A percentile compares a stretch with the other conserved stretches of the same genome.
Conservation (phyloP, 2,329 filamentous ascomycete genomes). For the Cercospora sp. region DNA sequence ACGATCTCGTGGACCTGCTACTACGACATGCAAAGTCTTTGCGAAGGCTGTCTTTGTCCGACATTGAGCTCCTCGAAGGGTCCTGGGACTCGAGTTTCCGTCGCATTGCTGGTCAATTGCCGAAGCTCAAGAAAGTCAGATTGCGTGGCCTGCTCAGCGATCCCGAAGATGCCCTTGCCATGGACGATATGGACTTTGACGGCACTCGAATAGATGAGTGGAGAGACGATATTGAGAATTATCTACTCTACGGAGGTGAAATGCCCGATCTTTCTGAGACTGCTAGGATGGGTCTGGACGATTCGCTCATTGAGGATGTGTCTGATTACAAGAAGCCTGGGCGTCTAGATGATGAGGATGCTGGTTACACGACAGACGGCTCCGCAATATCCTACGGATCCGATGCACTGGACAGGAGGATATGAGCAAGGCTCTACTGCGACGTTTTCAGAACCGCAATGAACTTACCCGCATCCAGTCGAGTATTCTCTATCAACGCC, state of each 20-base stretch:
- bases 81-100: not conserved
- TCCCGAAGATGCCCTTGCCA: not conserved
- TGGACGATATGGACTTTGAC: not conserved
- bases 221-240: not conserved
- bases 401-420: slow-evolving; percentile 2
- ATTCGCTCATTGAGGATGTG: not conserved
- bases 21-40: slow-evolving; percentile 11
- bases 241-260: not conserved
- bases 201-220: not conserved
- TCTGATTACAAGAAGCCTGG: not conserved
- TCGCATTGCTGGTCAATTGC: slow-evolving; percentile 8
- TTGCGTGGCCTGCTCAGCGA: not conserved
- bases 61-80: not conserved
- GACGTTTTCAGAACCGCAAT: no score
- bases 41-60: not conserved
- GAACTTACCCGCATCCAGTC: no score
- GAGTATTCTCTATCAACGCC: no score
- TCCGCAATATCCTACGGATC: slow-evolving; percentile 6
- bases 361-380: slow-evolving; percentile 14
- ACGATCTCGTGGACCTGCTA: slow-evolving; percentile 7
- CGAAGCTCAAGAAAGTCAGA: slow-evolving; percentile 14
- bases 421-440: no score
- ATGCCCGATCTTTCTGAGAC: not conserved
- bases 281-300: not conserved
- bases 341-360: slow-evolving; percentile 8